Evolutionary conservation across 2,329 filamentous ascomycete species (phyloP).

Genomic region (Fusarium sp.): DNA sequence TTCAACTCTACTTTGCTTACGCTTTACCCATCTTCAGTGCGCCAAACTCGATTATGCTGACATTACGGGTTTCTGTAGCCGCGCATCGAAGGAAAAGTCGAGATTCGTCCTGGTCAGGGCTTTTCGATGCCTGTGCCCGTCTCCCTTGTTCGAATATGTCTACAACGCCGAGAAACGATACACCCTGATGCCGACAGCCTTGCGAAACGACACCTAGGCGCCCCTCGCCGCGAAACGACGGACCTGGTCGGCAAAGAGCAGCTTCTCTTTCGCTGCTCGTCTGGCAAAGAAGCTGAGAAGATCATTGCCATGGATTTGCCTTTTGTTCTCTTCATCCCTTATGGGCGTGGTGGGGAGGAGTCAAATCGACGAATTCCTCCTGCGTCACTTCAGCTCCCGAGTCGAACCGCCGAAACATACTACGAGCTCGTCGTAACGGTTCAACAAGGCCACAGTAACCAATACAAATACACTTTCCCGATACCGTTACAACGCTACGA

Average conservation of each 20-base stretch:
- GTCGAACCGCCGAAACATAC: conserved; percentile 94
- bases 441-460: conserved; percentile 86
- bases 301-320: conserved; percentile 97
- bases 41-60: conserved; percentile 32
- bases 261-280: conserved; percentile 86
- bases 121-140: conserved; percentile 89
- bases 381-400: conserved; percentile 88
- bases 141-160: conserved; percentile 92
- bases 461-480: conserved; percentile 91
- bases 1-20: conserved; percentile 27
- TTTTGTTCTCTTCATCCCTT: conserved; percentile 97
- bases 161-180: conserved; percentile 94
- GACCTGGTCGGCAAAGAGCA: conserved; percentile 97
- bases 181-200: conserved; percentile 95
- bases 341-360: conserved; percentile 90
- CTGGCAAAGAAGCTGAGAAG: conserved; percentile 86
- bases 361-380: conserved; percentile 90
- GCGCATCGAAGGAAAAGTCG: conserved; percentile 96
- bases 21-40: conserved; percentile 17
- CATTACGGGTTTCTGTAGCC: conserved; percentile 67
- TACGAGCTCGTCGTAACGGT: conserved; percentile 97
- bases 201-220: conserved; percentile 89
- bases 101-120: conserved; percentile 88
- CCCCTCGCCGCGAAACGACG: conserved; percentile 88
- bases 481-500: conserved; percentile 94